Base-by-base conservation (phyloP, 768 basidiomycete genomes). In the Xerocomus potaroensis region DNA sequence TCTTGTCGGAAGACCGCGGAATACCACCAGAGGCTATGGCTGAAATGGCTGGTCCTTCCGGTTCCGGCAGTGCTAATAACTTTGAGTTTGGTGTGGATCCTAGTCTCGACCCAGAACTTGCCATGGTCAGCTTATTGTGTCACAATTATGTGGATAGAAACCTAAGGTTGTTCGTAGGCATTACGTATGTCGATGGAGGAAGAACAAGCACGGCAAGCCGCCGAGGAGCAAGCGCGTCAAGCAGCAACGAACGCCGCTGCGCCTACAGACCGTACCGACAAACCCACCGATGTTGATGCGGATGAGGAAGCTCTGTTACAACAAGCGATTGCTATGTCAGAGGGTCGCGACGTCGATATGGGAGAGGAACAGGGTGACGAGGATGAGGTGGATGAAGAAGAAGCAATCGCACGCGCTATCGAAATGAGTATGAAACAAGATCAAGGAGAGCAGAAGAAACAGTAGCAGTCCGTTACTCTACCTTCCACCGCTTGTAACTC, bases 171-270 rank as follows among this genome's bases (percentile, higher is more conserved):
- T 15, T 34, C 32, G 8, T 55, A 96, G 94, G 95, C 93, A 9
- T 78, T 99, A 33, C 87, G 94, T 29, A 91, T 98, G 89, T 97
- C 94, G 1, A 83, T 98, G 78, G 90, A 95, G 70, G 93, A 96
- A 63, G 91, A 92, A 41, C 82, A 84, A 60, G 91, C 90, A 15
- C 83, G 93, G 11, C 74, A 79, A 73, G 74, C 74, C 8, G 71
- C 75, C 5, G 72, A 68, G 41, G 71, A 78, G 15, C 70, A 56
- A 43, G 58, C 56, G 24, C 65, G 43, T 42, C 72, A 64, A 16
- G 48, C 66, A 24, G 48, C 54, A 30, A 39, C 62, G 15, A 46
- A 62, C 34, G 47, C 61, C 18, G 12, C 65, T 5, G 33, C 61
- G 24, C 41, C 65, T 11, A 39, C 65, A 1, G 44, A 58, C 30